These are phyloP conservation scores for Botryococcus braunii DNA, from an alignment of 163 green algal species.

Conservation along the genomic window DNA sequence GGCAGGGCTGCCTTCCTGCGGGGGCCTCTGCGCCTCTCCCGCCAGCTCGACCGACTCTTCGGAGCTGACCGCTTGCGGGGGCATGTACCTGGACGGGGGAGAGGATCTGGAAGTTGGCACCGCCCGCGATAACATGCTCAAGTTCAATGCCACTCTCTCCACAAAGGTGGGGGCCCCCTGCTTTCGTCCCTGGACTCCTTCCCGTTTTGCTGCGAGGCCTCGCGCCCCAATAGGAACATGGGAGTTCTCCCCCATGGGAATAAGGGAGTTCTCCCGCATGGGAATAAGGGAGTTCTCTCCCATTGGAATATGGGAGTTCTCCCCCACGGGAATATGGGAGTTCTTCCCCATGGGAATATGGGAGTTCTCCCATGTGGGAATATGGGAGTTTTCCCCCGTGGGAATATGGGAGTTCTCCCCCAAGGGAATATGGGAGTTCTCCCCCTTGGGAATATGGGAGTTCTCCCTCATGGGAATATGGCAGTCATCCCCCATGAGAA, in stretches of 20 bases:
- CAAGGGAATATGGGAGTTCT: background rate
- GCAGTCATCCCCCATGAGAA: background rate
- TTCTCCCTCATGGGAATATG: background rate
- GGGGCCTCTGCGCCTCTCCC: no score
- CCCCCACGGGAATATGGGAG: background rate
- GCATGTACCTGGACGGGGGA: slow-evolving; percentile 9
- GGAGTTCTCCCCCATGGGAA: background rate
- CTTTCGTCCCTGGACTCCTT: background rate
- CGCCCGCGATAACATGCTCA: slow-evolving; percentile 1
- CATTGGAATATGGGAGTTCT: background rate
- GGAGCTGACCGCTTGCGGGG: slow-evolving; percentile 5
- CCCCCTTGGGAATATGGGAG: background rate
- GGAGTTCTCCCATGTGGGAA: background rate
- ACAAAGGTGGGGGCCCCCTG: no score
- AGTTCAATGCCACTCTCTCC: slow-evolving; percentile 4
- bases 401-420: background rate
- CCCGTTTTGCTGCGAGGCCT: background rate
- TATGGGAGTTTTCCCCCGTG: background rate
- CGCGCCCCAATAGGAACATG: background rate
- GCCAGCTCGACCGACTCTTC: no score
- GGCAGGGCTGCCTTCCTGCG: background rate
- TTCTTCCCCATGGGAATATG: background rate
- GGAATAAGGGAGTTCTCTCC: background rate
- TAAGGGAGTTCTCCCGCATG: background rate
- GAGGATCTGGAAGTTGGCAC: slow-evolving; percentile 4